Conservation (phyloP, 129 eudicot species). For the Ambrosia trifida region DNA sequence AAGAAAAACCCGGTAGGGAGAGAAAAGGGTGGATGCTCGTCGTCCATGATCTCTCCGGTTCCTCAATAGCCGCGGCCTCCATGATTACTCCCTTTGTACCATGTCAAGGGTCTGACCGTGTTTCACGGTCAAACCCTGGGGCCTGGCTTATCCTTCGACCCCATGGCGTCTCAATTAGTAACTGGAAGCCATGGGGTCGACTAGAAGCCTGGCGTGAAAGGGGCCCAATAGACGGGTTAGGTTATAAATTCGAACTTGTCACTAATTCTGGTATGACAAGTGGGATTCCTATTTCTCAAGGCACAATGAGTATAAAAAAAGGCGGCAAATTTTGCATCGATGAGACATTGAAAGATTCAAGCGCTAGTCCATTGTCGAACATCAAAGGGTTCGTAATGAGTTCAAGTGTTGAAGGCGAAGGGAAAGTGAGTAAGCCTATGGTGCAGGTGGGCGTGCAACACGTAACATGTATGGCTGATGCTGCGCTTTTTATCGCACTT, state of each 20-base stretch:
- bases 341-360: conserved; percentile 43
- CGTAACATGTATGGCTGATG: conserved; percentile 90
- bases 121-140: conserved; percentile 93
- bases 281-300: conserved; percentile 76
- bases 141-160: conserved; percentile 97
- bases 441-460: conserved; percentile 84
- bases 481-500: conserved; percentile 83
- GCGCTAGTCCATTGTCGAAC: conserved; percentile 44
- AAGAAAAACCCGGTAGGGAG: conserved; percentile 56
- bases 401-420: conserved; percentile 83
- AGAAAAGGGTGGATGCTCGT: conserved; percentile 93
- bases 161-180: conserved; percentile 58
- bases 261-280: conserved; percentile 61
- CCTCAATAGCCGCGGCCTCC: conserved; percentile 90
- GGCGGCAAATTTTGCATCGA: conserved; percentile 84
- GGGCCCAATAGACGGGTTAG: conserved; percentile 63
- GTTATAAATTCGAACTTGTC: conserved; percentile 66
- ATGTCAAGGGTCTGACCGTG: conserved; percentile 78
- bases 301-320: conserved; percentile 68
- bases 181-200: conserved; percentile 99
- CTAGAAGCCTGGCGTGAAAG: conserved; percentile 98
- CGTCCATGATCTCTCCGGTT: conserved; percentile 84
- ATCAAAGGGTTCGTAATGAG: conserved; percentile 84
- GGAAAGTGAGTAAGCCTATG: conserved; percentile 70
- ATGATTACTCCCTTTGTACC: conserved; percentile 96